Base-by-base conservation (phyloP, 1,139 yeast species). In the Lodderomyces jiufengensis region DNA sequence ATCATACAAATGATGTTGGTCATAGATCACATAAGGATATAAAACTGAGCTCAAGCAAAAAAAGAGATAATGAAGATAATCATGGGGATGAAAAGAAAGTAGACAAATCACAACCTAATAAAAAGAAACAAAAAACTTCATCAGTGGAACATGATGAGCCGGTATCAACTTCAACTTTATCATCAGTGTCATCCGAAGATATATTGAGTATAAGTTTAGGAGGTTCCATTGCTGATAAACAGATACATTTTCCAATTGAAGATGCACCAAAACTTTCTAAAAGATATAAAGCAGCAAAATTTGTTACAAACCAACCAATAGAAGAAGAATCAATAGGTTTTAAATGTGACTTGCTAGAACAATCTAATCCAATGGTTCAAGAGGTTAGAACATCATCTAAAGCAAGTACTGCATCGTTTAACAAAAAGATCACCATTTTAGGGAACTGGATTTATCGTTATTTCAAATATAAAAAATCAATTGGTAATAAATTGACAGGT, bases 391-490 rank as follows among this genome's bases (percentile, higher is more conserved):
- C 59, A 3, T 51, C 61, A n/a, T 51, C 60, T 15, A 52, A 59
- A 39, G 54, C 62, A 5, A 52, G 57, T 36, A 57, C 61, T 1
- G 59, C 61, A 2, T 59, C 63, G 7, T 59, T 60, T 40, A 50
- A 52, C 34, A 51, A 50, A 33, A 60, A 59, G 34, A 49, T 58
- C 2, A 52, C 54, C 22, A 47, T 53, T 14, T 50, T 65, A 33
- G 57, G 56, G 2, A 55, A 53, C 21, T 63, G 71, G 70, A 48
- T 68, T 16, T 48, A 51, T 42, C 56, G 59, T 28, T 66, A 59
- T 46, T 69, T 70, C 50, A 66, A 58, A 37, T 66, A 66, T 42
- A 68, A 64, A 37, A 66, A 64, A 42, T 51, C 63, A 3, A 52
- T 58, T n/a, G 60, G 61, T 2, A 64, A 63, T 48, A 68, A 68